A percentile compares a stretch with the other conserved stretches of the same genome.
Evolutionary conservation across 192 early-diverging fungal species (phyloP).

Genomic region (Jimgerdemannia lactiflua): DNA sequence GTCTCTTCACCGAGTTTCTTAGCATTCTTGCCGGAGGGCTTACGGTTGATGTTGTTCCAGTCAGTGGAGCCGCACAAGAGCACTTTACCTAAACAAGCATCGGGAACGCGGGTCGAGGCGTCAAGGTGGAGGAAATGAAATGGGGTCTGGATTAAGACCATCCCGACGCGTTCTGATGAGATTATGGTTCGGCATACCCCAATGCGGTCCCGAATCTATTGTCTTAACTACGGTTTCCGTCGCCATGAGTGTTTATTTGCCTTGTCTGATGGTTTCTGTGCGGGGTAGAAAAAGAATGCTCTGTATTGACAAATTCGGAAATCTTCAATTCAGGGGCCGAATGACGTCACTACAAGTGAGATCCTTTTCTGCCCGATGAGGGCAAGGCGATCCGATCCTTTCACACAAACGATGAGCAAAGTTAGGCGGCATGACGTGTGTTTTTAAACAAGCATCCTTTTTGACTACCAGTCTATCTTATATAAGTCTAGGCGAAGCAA

Average conservation of each 20-base stretch:
- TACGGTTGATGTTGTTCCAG: slow-evolving; percentile 20
- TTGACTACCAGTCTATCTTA: too few relatives aligned
- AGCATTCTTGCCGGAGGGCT: slow-evolving; percentile 7
- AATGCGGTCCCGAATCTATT: neutral
- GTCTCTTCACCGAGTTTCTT: neutral
- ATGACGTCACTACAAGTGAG: neutral
- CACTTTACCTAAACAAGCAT: slow-evolving; percentile 7
- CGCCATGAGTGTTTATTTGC: neutral
- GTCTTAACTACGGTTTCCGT: neutral
- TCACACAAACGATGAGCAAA: too few relatives aligned
- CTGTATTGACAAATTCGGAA: neutral
- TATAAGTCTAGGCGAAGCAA: too few relatives aligned
- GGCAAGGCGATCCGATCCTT: too few relatives aligned
- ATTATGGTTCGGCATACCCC: neutral
- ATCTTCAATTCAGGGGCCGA: neutral
- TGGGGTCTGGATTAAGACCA: too few relatives aligned
- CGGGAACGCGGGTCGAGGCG: too few relatives aligned
- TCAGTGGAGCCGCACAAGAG: slow-evolving; percentile 16
- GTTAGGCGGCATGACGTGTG: too few relatives aligned
- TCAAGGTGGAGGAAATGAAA: too few relatives aligned
- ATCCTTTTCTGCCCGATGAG: too few relatives aligned
- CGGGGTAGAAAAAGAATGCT: neutral
- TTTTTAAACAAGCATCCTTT: too few relatives aligned
- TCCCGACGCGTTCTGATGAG: neutral
- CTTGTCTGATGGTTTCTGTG: neutral